A percentile compares a stretch with the other conserved stretches of the same genome.
Evolutionary conservation across 1,139 yeast species (phyloP).

Genomic region (Scheffersomyces quercinus): DNA sequence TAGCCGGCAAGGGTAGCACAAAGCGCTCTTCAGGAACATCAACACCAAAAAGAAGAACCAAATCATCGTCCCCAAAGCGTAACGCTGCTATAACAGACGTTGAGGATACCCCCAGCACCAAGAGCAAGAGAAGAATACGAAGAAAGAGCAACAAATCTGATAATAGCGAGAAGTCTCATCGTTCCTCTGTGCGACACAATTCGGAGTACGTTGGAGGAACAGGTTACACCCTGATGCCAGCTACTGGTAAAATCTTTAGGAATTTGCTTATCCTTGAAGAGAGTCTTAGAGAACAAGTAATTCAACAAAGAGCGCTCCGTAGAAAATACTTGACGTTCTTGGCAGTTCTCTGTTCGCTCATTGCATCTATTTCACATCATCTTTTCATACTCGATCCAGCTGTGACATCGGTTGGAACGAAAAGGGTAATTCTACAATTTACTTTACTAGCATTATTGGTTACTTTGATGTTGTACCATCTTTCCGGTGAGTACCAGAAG

Average conservation of each 20-base stretch:
- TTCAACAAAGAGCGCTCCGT: conserved; percentile 67
- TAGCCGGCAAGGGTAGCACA: no score
- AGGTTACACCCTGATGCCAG: conserved; percentile 49
- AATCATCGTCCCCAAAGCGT: neutral
- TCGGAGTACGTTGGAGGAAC: conserved; percentile 22
- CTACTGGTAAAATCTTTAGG: conserved; percentile 73
- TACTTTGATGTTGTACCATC: conserved; percentile 73
- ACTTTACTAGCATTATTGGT: conserved; percentile 65
- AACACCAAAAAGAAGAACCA: neutral
- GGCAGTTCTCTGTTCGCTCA: conserved; percentile 47
- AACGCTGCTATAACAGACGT: conserved; percentile 11
- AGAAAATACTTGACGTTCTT: conserved; percentile 75
- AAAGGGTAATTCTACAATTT: conserved; percentile 56
- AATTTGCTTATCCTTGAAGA: conserved; percentile 84
- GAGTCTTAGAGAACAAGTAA: conserved; percentile 75
- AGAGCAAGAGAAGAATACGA: conserved; percentile 27
- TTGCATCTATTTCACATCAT: conserved; percentile 44
- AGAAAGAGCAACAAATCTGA: conserved; percentile 34
- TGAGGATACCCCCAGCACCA: conserved; percentile 21
- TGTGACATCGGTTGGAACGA: conserved; percentile 27
- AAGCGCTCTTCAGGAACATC: neutral
- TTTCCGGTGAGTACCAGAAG: conserved; percentile 86
- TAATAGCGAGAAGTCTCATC: conserved; percentile 24
- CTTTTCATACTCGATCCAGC: conserved; percentile 31
- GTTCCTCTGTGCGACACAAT: conserved; percentile 16